These are phyloP conservation scores for Fusarium sp. DNA, from an alignment of 2,329 filamentous ascomycete genomes.

Conservation along the genomic window DNA sequence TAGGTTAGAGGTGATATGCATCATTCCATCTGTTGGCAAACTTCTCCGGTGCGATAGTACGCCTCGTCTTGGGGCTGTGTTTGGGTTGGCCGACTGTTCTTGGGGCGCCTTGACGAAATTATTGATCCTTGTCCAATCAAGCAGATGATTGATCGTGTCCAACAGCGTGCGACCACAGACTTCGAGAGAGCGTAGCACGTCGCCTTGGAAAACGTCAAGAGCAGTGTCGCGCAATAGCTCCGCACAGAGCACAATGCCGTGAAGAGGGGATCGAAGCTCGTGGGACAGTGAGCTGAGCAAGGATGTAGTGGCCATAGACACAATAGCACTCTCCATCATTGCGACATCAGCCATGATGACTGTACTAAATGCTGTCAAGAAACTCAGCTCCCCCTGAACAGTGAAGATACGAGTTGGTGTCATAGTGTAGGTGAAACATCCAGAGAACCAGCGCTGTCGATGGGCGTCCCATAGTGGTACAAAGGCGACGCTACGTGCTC, in stretches of 20 bases:
- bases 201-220: constrained; percentile 63
- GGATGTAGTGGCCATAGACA: constrained; percentile 67
- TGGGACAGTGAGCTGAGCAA: constrained; percentile 74
- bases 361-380: constrained; percentile 66
- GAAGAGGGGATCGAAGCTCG: constrained; percentile 73
- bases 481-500: constrained; percentile 63
- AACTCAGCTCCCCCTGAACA: constrained; percentile 64
- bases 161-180: constrained; percentile 66
- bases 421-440: constrained; percentile 66
- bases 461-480: constrained; percentile 65
- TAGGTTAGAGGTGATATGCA: constrained; percentile 30
- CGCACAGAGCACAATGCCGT: constrained; percentile 70
- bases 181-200: constrained; percentile 65
- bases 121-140: constrained; percentile 70
- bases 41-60: background rate
- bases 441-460: constrained; percentile 64
- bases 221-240: constrained; percentile 68
- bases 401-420: constrained; percentile 62
- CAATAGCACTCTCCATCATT: constrained; percentile 58
- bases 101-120: constrained; percentile 48
- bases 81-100: background rate
- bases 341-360: constrained; percentile 71
- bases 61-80: constrained; percentile 1
- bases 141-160: constrained; percentile 68
- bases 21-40: constrained; percentile 33